These are phyloP conservation scores for Penicillium griseofulvum DNA, from an alignment of 2,329 filamentous ascomycete genomes.

Conservation along the genomic window DNA sequence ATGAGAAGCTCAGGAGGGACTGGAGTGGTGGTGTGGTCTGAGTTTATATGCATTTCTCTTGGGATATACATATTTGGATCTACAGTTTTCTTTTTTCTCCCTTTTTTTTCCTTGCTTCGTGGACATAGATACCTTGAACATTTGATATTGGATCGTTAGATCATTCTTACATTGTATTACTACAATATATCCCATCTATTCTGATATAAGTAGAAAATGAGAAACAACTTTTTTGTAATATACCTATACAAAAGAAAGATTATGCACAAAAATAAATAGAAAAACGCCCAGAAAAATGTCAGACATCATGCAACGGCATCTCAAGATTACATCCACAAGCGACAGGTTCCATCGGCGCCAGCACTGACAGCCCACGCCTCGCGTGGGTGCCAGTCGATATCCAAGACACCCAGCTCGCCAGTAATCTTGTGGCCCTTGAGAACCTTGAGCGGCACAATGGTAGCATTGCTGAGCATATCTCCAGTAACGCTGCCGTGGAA, in stretches of 20 bases:
- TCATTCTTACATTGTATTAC: not conserved
- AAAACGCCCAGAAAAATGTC: slow-evolving; percentile 19
- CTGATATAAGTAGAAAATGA: not conserved
- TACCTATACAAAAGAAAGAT: slow-evolving; percentile 26
- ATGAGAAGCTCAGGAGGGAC: slow-evolving; percentile 53
- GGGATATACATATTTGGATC: not conserved
- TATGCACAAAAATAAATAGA: slow-evolving; percentile 28
- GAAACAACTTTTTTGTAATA: slow-evolving; percentile 29
- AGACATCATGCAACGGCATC: slow-evolving; percentile 23
- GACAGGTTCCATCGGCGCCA: slow-evolving; percentile 87
- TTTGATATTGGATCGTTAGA: not conserved
- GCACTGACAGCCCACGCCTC: slow-evolving; percentile 95
- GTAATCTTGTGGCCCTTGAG: slow-evolving; percentile 85
- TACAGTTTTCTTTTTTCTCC: not conserved
- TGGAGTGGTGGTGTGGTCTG: slow-evolving; percentile 44
- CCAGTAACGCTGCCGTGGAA: slow-evolving; percentile 96
- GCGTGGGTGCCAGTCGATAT: slow-evolving; percentile 91
- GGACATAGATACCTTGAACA: slow-evolving; percentile 10
- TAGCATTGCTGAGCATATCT: slow-evolving; percentile 93
- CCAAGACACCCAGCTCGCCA: slow-evolving; percentile 82
- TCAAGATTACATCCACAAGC: slow-evolving; percentile 70
- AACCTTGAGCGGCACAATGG: slow-evolving; percentile 93
- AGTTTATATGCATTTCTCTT: slow-evolving; percentile 1
- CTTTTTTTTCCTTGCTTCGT: not conserved
- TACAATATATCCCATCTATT: not conserved